A percentile compares a stretch with the other conserved stretches of the same genome.
Conservation (phyloP, 306 rosid genomes). For the Corylus americana region DNA sequence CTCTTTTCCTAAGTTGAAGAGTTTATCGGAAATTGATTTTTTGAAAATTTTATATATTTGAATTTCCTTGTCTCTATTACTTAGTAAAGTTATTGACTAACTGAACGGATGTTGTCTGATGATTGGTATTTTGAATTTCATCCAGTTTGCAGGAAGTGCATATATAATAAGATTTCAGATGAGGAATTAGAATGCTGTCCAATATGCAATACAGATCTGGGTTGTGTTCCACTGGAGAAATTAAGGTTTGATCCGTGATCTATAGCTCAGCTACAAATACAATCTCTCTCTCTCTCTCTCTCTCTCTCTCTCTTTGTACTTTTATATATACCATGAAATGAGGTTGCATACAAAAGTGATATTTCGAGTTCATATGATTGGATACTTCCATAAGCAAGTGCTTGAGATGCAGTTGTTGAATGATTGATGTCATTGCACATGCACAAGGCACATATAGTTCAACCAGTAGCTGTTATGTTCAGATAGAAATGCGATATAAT, state of each 20-base stretch:
- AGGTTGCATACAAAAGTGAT: not conserved
- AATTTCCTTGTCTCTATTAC: not conserved
- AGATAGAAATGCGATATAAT: not conserved
- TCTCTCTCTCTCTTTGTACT: not conserved
- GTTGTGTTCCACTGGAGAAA: conserved; percentile 60
- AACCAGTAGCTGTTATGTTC: not conserved
- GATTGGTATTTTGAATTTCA: conserved; percentile 17
- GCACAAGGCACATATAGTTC: not conserved
- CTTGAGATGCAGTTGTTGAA: not conserved
- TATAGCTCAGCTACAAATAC: conserved; percentile 1
- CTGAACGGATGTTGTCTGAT: conserved; percentile 18
- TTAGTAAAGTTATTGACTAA: conserved; percentile 1
- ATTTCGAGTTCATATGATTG: conserved; percentile 16
- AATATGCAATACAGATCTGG: conserved; percentile 63
- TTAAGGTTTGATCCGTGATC: conserved; percentile 52
- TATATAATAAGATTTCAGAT: conserved; percentile 53
- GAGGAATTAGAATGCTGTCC: conserved; percentile 74
- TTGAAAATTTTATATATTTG: conserved; percentile 6
- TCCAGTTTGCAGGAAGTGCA: conserved; percentile 94
- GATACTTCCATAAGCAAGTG: conserved; percentile 1
- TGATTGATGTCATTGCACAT: not conserved
- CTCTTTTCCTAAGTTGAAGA: conserved; percentile 6
- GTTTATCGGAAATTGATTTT: not conserved
- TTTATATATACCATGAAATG: conserved; percentile 2
- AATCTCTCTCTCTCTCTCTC: not conserved